A percentile compares a stretch with the other conserved stretches of the same genome.
These are phyloP conservation scores for Nakazawaea anatomiae DNA, from an alignment of 805 yeast genomes.

Conservation along the genomic window DNA sequence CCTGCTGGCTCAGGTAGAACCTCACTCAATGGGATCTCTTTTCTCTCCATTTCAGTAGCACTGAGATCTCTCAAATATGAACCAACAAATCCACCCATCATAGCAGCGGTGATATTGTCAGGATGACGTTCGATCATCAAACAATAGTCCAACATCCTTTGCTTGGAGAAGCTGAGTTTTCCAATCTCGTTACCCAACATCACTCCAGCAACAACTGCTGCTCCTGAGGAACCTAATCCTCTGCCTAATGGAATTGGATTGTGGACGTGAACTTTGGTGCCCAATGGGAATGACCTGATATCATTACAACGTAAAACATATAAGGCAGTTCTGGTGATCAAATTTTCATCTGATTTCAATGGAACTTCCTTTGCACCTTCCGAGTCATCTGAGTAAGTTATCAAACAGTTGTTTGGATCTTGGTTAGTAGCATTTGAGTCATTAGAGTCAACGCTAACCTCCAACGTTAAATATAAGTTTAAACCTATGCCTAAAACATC, in stretches of 20 bases:
- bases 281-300: conserved; percentile 69
- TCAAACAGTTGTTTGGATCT: conserved; percentile 63
- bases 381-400: conserved; percentile 62
- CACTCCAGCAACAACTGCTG: conserved; percentile 97
- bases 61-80: conserved; percentile 81
- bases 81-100: conserved; percentile 99
- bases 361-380: conserved; percentile 85
- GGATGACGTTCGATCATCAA: conserved; percentile 98
- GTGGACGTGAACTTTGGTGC: conserved; percentile 72
- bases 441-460: conserved; percentile 54
- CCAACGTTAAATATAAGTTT: conserved; percentile 63
- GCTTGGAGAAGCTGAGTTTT: conserved; percentile 62
- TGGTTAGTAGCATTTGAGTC: conserved; percentile 37
- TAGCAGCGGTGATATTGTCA: conserved; percentile 96
- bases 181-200: conserved; percentile 85
- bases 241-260: conserved; percentile 97
- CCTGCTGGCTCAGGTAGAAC: conserved; percentile 77
- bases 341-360: conserved; percentile 65
- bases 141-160: conserved; percentile 87
- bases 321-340: conserved; percentile 89
- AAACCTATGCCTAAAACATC: conserved; percentile 94
- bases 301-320: conserved; percentile 85
- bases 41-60: conserved; percentile 63
- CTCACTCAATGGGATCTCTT: conserved; percentile 79
- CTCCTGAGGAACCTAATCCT: conserved; percentile 96